phyloP scores from a whole-genome alignment of 306 rosid species.

The Hylodesmum podocarpum region DNA sequence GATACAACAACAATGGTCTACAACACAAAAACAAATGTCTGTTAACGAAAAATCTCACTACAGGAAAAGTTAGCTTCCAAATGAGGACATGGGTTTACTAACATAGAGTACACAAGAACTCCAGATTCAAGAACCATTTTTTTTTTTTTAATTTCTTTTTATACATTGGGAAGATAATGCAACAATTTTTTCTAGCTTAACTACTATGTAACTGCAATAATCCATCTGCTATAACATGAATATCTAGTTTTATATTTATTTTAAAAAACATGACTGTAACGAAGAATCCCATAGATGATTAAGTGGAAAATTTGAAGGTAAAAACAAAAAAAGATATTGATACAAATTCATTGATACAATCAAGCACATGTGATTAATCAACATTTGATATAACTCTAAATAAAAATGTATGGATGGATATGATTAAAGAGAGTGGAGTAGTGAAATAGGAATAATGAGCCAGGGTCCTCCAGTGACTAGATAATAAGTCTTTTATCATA shows the following conservation, averaged over 20 bases:
- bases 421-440: neutral
- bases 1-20: slow-evolving; percentile 81
- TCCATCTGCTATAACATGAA: neutral
- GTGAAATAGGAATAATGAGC: slow-evolving; percentile 10
- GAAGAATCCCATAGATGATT: neutral
- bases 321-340: neutral
- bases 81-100: slow-evolving; percentile 8
- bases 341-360: neutral
- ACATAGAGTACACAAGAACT: neutral
- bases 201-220: neutral
- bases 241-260: neutral
- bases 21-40: slow-evolving; percentile 36
- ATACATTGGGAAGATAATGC: neutral
- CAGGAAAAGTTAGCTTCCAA: neutral
- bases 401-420: neutral
- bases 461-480: neutral
- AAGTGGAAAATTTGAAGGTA: neutral
- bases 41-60: slow-evolving; percentile 1
- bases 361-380: neutral
- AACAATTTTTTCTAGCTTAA: neutral
- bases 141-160: neutral
- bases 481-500: neutral
- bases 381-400: neutral
- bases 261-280: neutral
- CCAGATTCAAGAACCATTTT: neutral